A percentile compares a stretch with the other conserved stretches of the same genome.
Conservation (phyloP, 306 rosid species). For the Oemleria cerasiformis region DNA sequence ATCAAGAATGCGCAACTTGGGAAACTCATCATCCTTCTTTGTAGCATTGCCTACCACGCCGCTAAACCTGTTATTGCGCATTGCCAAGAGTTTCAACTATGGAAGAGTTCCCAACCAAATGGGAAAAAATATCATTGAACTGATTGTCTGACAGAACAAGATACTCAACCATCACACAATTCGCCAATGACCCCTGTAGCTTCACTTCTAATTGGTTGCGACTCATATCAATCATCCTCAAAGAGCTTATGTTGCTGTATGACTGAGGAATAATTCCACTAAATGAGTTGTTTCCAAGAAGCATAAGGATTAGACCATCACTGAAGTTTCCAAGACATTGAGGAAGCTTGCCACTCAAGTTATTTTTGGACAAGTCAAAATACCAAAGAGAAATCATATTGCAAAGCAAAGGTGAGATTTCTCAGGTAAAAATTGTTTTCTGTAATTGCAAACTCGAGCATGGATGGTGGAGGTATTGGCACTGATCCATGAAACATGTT, state of each 20-base stretch:
- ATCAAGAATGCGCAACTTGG: background rate
- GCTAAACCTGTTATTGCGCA: background rate
- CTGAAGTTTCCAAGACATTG: too few species aligned
- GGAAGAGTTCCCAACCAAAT: background rate
- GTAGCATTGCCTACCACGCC: background rate
- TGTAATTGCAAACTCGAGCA: background rate
- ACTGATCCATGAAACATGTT: slow-evolving; percentile 2
- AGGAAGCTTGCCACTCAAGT: too few species aligned
- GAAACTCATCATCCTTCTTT: background rate
- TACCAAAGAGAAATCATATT: background rate
- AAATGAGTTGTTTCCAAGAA: background rate
- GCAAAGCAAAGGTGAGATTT: slow-evolving; percentile 8
- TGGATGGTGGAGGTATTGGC: slow-evolving; percentile 1
- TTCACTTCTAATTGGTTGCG: slow-evolving; percentile 5
- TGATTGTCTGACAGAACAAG: background rate
- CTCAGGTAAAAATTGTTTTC: background rate
- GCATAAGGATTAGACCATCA: background rate
- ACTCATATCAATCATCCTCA: slow-evolving; percentile 12
- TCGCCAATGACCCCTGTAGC: background rate
- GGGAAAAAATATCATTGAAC: background rate
- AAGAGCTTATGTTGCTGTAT: background rate
- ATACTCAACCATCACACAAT: background rate
- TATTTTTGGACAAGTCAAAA: slow-evolving; percentile 7
- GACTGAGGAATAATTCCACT: background rate
- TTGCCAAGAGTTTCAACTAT: background rate